Base-by-base conservation (phyloP, 2,329 filamentous ascomycete species). In the Septoria petroselini region DNA sequence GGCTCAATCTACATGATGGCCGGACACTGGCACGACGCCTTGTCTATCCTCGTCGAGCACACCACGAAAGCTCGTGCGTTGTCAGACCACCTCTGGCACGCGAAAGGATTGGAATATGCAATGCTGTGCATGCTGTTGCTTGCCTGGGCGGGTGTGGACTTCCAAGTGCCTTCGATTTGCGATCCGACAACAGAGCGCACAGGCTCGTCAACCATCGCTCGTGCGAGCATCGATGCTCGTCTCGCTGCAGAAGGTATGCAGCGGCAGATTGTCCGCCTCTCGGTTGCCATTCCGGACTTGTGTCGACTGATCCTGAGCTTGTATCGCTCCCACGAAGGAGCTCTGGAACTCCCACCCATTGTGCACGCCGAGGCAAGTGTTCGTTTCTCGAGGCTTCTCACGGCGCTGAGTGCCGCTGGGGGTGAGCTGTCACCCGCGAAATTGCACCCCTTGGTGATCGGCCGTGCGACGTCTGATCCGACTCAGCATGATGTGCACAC, bases 41-140 rank as follows among this genome's bases (percentile, higher is more conserved):
- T 97, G 38, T 86, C 82, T 66, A 88, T 95, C 65, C 79, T 96
- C 17, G 76, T 82, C 7, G 91, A 96, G 53, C 88, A 86, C 46
- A 90, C 87, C 1, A 80, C 80, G 7, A 82, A 85, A 59, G 85
- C 89, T 12, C 85, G 88, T 61, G 83, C 82, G 30, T 80, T 87
- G 51, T 91, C 89, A 61, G 93, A 98, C 69, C 88, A 95, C 69
- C 69, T 97, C n/a, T 98, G 93, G 91, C 89, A 96, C 71, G 93
- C 88, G 14, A 97, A 97, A 70, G 91, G 89, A 1, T 76, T 98
- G 15, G 94, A 98, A 66, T 83, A 91, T 21, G 88, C 95, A 53
- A 73, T 93, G 39, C 77, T 95, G 19, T 89, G 86, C 63, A 77
- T 97, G 58, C 65, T 97, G 33, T 80, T 97, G 61, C 82, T 95